Evolutionary conservation across 2,329 filamentous ascomycete species (phyloP), one percentile per base, ranked within the genome.

Genomic region (Helotiales sp.): DNA sequence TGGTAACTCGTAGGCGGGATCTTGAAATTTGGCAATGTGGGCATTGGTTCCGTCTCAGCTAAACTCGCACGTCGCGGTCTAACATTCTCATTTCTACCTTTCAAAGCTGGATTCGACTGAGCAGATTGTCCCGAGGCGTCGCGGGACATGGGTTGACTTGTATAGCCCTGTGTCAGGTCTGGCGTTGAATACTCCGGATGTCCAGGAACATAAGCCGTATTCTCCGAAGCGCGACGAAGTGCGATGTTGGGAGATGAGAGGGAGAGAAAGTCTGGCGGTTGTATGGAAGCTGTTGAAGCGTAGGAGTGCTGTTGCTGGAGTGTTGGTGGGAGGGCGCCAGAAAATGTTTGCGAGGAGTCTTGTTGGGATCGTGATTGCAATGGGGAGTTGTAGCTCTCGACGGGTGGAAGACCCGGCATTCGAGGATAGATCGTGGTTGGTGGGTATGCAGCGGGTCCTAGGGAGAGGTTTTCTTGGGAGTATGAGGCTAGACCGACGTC

Each of bases 131-230:
- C 70, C 40, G 79, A 79, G 0, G 73, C 64, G 58, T 80, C 70
- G 3, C 79, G 76, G 1, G 77, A 78, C 77, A 82, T 80, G 5
- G 80, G 79, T 59, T 80, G 75, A 7, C 78, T 79, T 25, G 75
- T 73, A 64, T 81, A 81, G 4, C 77, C 78, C n/a, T 19, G 72
- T 66, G 57, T 63, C 62, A 31, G 52, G 75, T 63, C 76, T n/a
- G n/a, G n/a, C n/a, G n/a, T 24, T 0, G 75, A 51, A 73, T 79
- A 47, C 73, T 74, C 69, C 75, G 79, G 27, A 72, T 76, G 48
- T 1, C 66, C 62, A 25, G 66, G 67, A 46, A 60, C 58, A 34
- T 67, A 68, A 12, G 57, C 17, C 12, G 46, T 54, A 19, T 17
- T 15, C 10, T 19, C 44, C 0, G 19, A 15, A 19, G 15, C n/a